These are phyloP conservation scores for Diaporthe aspalathi DNA, from an alignment of 2,329 filamentous ascomycete genomes.

Conservation along the genomic window DNA sequence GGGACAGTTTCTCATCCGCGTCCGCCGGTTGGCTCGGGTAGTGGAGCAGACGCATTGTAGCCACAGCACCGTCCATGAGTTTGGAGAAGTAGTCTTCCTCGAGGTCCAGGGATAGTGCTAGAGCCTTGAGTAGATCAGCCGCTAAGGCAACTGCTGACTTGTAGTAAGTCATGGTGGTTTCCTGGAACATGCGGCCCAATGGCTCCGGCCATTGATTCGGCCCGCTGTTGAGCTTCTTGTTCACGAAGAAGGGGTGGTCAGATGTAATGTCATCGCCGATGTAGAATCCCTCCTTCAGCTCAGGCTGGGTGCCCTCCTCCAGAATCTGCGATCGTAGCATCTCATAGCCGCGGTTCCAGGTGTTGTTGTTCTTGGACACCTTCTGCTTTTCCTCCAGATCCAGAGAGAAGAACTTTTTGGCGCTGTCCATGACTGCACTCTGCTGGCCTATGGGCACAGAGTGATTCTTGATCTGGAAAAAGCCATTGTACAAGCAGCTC, in stretches of 20 bases:
- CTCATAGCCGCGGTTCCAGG: slow-evolving; percentile 60
- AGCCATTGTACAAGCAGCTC: slow-evolving; percentile 60
- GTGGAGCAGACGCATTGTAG: slow-evolving; percentile 57
- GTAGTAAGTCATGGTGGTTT: slow-evolving; percentile 52
- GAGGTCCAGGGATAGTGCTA: slow-evolving; percentile 53
- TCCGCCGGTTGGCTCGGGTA: slow-evolving; percentile 56
- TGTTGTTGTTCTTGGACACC: slow-evolving; percentile 51
- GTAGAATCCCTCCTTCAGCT: slow-evolving; percentile 58
- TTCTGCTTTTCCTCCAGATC: slow-evolving; percentile 56
- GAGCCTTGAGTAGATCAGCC: slow-evolving; percentile 51
- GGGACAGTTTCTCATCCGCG: slow-evolving; percentile 47
- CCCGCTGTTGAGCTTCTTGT: slow-evolving; percentile 52
- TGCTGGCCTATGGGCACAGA: slow-evolving; percentile 55
- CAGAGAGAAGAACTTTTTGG: slow-evolving; percentile 60
- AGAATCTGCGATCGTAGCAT: slow-evolving; percentile 56
- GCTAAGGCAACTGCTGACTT: slow-evolving; percentile 52
- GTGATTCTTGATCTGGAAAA: slow-evolving; percentile 65
- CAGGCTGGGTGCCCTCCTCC: slow-evolving; percentile 55
- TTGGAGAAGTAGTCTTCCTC: slow-evolving; percentile 53
- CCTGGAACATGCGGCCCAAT: slow-evolving; percentile 50
- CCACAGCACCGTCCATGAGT: slow-evolving; percentile 56
- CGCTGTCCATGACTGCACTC: slow-evolving; percentile 52
- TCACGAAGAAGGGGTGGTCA: slow-evolving; percentile 53
- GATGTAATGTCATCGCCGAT: slow-evolving; percentile 54
- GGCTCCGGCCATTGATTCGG: slow-evolving; percentile 58